A percentile compares a stretch with the other conserved stretches of the same genome.
phyloP scores from a whole-genome alignment of 495 filamentous ascomycete species.

The Saxophila tyrrhenica region DNA sequence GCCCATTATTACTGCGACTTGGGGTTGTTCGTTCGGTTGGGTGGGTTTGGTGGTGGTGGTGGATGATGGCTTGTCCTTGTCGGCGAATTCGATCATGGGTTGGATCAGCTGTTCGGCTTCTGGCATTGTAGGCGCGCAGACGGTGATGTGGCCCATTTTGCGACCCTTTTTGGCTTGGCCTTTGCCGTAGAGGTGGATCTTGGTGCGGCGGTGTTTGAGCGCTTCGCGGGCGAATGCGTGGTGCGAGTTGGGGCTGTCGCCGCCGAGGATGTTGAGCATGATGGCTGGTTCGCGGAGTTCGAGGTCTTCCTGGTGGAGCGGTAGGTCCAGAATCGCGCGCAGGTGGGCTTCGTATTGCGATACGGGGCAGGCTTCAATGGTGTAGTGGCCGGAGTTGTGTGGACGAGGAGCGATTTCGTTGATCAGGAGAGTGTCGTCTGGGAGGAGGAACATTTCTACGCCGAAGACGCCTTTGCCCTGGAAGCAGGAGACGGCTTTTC shows the following conservation, averaged over 20 bases:
- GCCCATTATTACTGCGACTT: constrained; percentile 84
- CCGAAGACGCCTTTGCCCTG: constrained; percentile 89
- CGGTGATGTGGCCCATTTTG: constrained; percentile 91
- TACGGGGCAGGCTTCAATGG: constrained; percentile 81
- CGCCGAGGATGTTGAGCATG: constrained; percentile 96
- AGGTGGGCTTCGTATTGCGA: constrained; percentile 92
- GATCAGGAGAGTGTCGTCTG: constrained; percentile 57
- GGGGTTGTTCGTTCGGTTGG: constrained; percentile 24
- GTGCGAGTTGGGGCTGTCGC: constrained; percentile 57
- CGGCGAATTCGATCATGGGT: constrained; percentile 28
- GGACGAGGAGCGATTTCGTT: constrained; percentile 94
- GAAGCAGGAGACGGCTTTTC: constrained; percentile 65
- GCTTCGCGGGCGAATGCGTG: constrained; percentile 53
- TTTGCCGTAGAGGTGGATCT: constrained; percentile 87
- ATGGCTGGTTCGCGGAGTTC: constrained; percentile 53
- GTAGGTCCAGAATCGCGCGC: constrained; percentile 69
- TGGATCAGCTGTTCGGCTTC: constrained; percentile 59
- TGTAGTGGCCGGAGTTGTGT: constrained; percentile 96
- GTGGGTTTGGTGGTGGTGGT: neutral
- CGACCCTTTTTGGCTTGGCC: constrained; percentile 67
- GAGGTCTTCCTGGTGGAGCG: constrained; percentile 50
- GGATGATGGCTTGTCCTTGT: constrained; percentile 8
- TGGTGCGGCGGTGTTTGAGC: constrained; percentile 47
- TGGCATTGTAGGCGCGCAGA: constrained; percentile 55
- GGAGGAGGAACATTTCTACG: constrained; percentile 91